Evolutionary conservation across 2,329 filamentous ascomycete species (phyloP).

Genomic region (Colletotrichum lupini): DNA sequence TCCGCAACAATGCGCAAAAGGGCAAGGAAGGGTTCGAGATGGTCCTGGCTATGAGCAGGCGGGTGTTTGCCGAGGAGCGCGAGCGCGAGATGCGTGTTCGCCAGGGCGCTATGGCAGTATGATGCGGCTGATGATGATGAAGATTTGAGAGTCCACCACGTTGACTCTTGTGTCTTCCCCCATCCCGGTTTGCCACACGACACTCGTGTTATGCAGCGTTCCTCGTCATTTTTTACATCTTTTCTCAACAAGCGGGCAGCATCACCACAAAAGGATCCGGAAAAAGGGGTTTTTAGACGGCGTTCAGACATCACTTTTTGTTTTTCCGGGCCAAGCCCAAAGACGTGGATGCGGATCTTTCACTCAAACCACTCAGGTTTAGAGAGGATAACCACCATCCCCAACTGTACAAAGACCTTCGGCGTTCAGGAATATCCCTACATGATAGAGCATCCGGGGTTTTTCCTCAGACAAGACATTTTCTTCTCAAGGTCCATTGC

Average conservation of each 20-base stretch:
- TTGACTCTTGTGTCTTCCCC: background rate
- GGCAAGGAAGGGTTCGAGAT: conserved; percentile 95
- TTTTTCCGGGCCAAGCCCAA: background rate
- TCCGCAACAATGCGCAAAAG: conserved; percentile 90
- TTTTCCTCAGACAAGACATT: background rate
- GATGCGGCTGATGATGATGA: background rate
- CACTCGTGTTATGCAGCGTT: conserved; percentile 21
- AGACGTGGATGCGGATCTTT: background rate
- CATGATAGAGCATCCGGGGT: conserved; percentile 25
- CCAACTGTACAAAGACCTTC: conserved; percentile 22
- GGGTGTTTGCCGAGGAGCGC: conserved; percentile 91
- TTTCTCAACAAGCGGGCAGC: conserved; percentile 24
- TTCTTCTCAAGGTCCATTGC: background rate
- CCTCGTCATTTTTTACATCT: conserved; percentile 6
- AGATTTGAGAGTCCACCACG: background rate
- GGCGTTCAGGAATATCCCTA: conserved; percentile 29
- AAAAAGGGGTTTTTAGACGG: conserved; percentile 25
- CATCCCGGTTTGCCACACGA: background rate
- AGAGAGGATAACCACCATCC: background rate
- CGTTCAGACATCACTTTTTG: conserved; percentile 11
- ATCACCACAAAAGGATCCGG: conserved; percentile 14
- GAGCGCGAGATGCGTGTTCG: conserved; percentile 60
- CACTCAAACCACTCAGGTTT: background rate
- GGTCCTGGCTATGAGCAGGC: conserved; percentile 91
- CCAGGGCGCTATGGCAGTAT: conserved; percentile 28